phyloP scores from a whole-genome alignment of 1,139 yeast genomes.

The Lodderomyces elongisporus region DNA sequence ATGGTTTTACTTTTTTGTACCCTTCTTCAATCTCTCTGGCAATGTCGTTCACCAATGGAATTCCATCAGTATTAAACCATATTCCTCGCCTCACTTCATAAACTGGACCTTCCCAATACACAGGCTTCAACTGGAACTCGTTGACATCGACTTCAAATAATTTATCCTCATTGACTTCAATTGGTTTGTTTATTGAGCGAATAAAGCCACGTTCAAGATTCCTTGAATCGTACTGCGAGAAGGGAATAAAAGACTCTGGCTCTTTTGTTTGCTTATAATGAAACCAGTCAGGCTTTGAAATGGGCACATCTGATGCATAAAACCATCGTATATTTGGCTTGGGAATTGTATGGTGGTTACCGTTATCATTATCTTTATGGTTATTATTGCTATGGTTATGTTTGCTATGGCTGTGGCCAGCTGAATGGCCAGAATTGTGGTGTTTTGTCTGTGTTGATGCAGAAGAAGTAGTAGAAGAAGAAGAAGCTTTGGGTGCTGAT shows the following conservation, averaged over 20 bases:
- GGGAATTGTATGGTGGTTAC: slow-evolving; percentile 3
- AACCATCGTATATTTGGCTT: slow-evolving; percentile 52
- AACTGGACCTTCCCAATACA: slow-evolving; percentile 86
- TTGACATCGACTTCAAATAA: slow-evolving; percentile 66
- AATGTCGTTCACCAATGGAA: slow-evolving; percentile 51
- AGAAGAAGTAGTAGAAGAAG: background rate
- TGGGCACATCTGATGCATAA: slow-evolving; percentile 77
- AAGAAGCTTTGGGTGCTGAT: background rate
- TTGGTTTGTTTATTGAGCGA: slow-evolving; percentile 14
- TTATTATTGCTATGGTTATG: background rate
- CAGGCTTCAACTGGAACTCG: slow-evolving; percentile 54
- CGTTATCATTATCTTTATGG: background rate
- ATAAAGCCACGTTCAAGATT: slow-evolving; percentile 43
- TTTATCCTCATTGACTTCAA: slow-evolving; percentile 77
- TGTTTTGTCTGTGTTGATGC: background rate
- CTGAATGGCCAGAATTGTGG: too few relatives aligned
- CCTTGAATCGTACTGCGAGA: slow-evolving; percentile 57
- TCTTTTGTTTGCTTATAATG: slow-evolving; percentile 41
- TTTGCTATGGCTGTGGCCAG: background rate
- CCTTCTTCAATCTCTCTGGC: slow-evolving; percentile 59
- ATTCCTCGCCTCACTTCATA: slow-evolving; percentile 81
- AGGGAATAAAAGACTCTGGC: slow-evolving; percentile 66
- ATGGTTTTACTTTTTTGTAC: slow-evolving; percentile 35
- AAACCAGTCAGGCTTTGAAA: slow-evolving; percentile 58
- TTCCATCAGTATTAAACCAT: slow-evolving; percentile 68